Percentiles rank a stretch among this genome's conserved stretches.
Conservation (phyloP, 805 yeast genomes). For the Yarrowia sp. region DNA sequence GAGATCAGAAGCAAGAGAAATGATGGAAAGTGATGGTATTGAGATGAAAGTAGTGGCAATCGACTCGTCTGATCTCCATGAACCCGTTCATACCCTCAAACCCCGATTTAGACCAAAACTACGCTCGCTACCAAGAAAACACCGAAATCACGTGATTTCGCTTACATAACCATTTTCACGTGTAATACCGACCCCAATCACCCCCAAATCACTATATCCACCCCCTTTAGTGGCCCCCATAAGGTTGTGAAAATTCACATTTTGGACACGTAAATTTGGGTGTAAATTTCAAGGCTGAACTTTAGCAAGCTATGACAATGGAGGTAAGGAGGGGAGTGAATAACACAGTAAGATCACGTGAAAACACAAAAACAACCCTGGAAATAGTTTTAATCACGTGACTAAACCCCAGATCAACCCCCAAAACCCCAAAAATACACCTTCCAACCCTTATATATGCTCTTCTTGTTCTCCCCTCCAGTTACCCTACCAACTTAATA, state of each 20-base stretch:
- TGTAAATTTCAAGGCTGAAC: neutral
- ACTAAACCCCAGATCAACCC: neutral
- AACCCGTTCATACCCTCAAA: no score
- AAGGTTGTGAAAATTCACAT: conserved; percentile 7
- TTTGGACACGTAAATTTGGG: conserved; percentile 1
- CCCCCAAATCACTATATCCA: no score
- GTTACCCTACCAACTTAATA: conserved; percentile 27
- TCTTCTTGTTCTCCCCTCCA: neutral
- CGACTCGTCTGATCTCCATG: no score
- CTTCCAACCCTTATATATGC: neutral
- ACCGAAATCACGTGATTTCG: no score
- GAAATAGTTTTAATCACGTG: neutral
- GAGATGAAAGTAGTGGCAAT: no score
- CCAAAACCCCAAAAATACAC: no score
- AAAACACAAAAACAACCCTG: neutral
- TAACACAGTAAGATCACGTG: no score
- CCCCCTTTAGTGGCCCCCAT: no score
- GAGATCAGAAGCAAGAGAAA: neutral
- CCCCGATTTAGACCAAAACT: no score
- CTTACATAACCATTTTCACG: no score
- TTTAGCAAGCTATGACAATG: neutral
- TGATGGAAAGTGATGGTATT: neutral
- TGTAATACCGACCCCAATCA: no score
- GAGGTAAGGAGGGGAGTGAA: neutral
- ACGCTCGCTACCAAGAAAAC: no score